Evolutionary conservation across 768 basidiomycete species (phyloP).

Genomic region (Auricularia cornea): DNA sequence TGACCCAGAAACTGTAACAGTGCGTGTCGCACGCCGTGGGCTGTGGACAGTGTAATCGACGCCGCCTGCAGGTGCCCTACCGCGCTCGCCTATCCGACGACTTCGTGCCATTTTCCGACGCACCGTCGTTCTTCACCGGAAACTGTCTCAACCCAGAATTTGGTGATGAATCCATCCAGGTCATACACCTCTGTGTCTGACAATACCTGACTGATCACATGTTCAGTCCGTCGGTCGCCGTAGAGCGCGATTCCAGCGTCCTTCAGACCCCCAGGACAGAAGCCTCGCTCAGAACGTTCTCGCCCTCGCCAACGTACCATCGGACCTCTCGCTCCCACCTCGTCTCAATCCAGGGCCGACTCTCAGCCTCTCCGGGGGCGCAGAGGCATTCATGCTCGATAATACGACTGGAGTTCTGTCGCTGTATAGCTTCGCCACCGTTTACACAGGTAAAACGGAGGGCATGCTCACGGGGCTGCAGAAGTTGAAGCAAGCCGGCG

Average conservation of each 20-base stretch:
- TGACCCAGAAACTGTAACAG: slow-evolving; percentile 37
- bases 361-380: slow-evolving; percentile 40
- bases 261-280: slow-evolving; percentile 3
- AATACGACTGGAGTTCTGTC: slow-evolving; percentile 47
- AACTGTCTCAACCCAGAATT: slow-evolving; percentile 41
- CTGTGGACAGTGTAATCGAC: not conserved
- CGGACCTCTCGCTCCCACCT: slow-evolving; percentile 31
- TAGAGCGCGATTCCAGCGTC: too few relatives aligned
- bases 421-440: slow-evolving; percentile 45
- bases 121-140: slow-evolving; percentile 38
- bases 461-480: slow-evolving; percentile 41
- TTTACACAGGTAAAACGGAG: slow-evolving; percentile 33
- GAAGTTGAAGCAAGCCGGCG: slow-evolving; percentile 39
- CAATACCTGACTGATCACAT: not conserved
- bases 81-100: slow-evolving; percentile 42
- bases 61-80: slow-evolving; percentile 41
- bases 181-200: not conserved
- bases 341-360: slow-evolving; percentile 27
- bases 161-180: slow-evolving; percentile 33
- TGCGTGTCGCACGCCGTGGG: slow-evolving; percentile 18
- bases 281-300: slow-evolving; percentile 40
- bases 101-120: slow-evolving; percentile 41
- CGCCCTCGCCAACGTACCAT: slow-evolving; percentile 36
- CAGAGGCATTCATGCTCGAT: slow-evolving; percentile 49
- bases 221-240: not conserved